Evolutionary conservation across 306 rosid species (phyloP), one percentile per base, ranked within the genome.

Genomic region (Calophaca sinica): DNA sequence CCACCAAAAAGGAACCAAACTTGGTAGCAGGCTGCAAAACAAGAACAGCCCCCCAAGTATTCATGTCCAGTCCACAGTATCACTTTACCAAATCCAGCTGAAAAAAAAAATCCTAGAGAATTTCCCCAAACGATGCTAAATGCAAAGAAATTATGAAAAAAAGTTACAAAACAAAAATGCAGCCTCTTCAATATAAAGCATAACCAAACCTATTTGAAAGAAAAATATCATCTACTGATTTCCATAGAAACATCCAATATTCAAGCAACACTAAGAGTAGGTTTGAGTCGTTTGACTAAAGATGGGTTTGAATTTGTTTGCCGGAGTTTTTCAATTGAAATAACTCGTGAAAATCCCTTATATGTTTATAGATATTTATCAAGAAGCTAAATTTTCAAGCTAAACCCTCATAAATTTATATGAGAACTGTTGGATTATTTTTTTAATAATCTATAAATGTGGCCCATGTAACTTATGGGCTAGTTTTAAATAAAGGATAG

Each of bases 1-100:
- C 86, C 77, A 94, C 71, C 41, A 74, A 51, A 78, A 88, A 94
- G 31, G 93, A 82, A 60, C 77, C 81, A 51, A 86, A 91, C 75
- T 81, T 81, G 53, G 83, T 63, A 57, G 76, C 62, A 46, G 86
- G 87, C 97, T 94, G 84, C 78, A 78, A 84, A 70, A 81, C 74
- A 66, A 62, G 44, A 68, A 67, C 46, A 74, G 6, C 20, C n/a
- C 28, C 44, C 26, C 12, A n/a, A 78, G 29, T 39, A 48, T 28
- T n/a, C 65, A 36, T 35, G 32, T 38, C 33, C 38, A 53, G 3
- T 7, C 42, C 5, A 38, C 28, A 61, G 33, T 11, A 65, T 29
- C 26, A 57, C 13, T 62, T 9, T 7, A 50, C 44, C 58, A 45
- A 70, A 71, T 63, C 73, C n/a, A 41, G 42, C 49, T 5, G 48